These are phyloP conservation scores for Vicia faba DNA, from an alignment of 306 rosid species.

Conservation along the genomic window DNA sequence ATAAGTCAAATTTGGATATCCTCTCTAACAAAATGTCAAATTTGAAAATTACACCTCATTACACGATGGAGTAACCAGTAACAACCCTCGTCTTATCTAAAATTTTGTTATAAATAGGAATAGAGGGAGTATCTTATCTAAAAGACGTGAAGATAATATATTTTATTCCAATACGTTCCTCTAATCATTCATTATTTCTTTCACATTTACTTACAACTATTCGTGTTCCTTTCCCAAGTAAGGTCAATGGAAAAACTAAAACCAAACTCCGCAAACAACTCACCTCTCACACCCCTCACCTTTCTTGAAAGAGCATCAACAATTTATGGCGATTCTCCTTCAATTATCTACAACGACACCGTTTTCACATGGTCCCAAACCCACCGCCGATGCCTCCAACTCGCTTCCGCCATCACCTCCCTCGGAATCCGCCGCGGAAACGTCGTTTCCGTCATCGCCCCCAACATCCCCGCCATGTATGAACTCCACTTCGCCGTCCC, in stretches of 20 bases:
- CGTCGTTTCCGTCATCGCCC: slow-evolving; percentile 67
- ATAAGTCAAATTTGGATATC: too few species aligned
- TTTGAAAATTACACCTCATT: too few species aligned
- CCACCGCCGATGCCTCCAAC: slow-evolving; percentile 54
- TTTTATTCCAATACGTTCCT: not conserved
- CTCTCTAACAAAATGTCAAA: too few species aligned
- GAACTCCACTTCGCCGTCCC: slow-evolving; percentile 85
- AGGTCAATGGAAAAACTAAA: slow-evolving; percentile 47
- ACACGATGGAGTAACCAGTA: too few species aligned
- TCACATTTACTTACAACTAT: not conserved
- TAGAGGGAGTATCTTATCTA: not conserved
- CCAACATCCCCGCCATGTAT: slow-evolving; percentile 74
- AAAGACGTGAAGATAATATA: not conserved
- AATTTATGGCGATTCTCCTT: slow-evolving; percentile 49
- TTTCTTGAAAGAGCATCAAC: slow-evolving; percentile 60
- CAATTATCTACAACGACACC: slow-evolving; percentile 48
- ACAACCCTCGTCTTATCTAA: too few species aligned
- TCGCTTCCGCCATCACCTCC: slow-evolving; percentile 57
- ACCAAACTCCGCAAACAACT: slow-evolving; percentile 49
- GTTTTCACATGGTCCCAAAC: slow-evolving; percentile 63
- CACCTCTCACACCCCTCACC: slow-evolving; percentile 59
- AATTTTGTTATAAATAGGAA: too few species aligned
- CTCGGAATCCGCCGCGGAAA: slow-evolving; percentile 53
- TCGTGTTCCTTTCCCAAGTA: not conserved
- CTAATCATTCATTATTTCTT: not conserved